A percentile compares a stretch with the other conserved stretches of the same genome.
These are phyloP conservation scores for Mimosa bimucronata DNA, from an alignment of 306 rosid species.

Conservation along the genomic window DNA sequence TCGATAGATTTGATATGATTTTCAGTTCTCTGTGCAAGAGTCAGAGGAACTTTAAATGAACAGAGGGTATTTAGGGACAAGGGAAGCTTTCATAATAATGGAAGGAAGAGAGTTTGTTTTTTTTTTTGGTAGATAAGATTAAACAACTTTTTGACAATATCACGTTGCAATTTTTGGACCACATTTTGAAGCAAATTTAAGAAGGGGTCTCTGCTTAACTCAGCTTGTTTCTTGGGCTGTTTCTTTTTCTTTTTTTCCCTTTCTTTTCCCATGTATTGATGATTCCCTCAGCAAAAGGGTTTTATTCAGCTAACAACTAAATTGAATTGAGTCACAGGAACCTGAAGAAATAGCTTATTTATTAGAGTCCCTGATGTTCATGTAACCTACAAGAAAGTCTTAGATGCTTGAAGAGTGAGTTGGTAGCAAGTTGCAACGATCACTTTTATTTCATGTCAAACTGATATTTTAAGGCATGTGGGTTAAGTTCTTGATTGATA, in stretches of 20 bases:
- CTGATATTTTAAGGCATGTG: background rate
- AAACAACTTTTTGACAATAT: background rate
- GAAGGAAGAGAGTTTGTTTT: background rate
- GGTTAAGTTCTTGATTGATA: background rate
- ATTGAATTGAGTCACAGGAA: conserved; percentile 4
- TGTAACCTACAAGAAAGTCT: background rate
- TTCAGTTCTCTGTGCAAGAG: background rate
- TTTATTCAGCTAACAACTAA: background rate
- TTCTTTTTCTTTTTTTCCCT: background rate
- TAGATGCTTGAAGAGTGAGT: background rate
- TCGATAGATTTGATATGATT: background rate
- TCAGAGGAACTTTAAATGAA: conserved; percentile 32
- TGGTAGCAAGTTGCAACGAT: background rate
- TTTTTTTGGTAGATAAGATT: background rate
- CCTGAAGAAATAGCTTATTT: background rate
- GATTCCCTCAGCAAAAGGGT: background rate
- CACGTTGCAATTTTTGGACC: conserved; percentile 31
- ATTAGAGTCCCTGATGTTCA: background rate
- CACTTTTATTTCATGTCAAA: background rate
- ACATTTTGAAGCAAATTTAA: conserved; percentile 19
- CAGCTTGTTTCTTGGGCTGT: background rate
- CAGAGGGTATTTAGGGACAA: conserved; percentile 1
- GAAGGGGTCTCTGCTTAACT: background rate
- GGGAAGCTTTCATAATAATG: conserved; percentile 25
- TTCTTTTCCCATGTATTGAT: background rate